phyloP scores from a whole-genome alignment of 805 yeast genomes.

The Monosporozyma solicola region DNA sequence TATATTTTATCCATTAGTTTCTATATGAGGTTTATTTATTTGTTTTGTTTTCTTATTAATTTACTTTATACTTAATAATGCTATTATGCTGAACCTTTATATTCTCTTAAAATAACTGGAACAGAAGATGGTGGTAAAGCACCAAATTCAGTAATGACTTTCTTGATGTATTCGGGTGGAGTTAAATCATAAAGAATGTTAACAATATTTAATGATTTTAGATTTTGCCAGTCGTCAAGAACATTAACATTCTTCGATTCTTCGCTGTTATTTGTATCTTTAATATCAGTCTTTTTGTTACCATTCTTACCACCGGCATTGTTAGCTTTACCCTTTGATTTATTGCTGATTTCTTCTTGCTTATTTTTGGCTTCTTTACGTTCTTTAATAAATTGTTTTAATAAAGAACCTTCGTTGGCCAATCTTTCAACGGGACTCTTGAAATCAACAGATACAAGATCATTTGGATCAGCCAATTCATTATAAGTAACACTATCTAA shows the following conservation, averaged over 20 bases:
- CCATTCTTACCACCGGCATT: slow-evolving; percentile 8
- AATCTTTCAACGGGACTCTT: slow-evolving; percentile 42
- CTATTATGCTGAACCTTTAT: slow-evolving; percentile 41
- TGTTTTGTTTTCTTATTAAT: not conserved
- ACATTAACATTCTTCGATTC: slow-evolving; percentile 29
- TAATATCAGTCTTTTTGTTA: slow-evolving; percentile 15
- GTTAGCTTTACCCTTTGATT: slow-evolving; percentile 18
- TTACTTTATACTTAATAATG: not conserved
- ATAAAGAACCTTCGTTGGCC: slow-evolving; percentile 49
- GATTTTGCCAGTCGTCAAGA: slow-evolving; percentile 53
- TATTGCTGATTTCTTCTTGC: slow-evolving; percentile 18
- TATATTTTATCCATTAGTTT: not conserved
- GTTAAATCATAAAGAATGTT: slow-evolving; percentile 90
- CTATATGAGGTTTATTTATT: not conserved
- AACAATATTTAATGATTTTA: slow-evolving; percentile 59
- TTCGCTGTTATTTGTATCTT: slow-evolving; percentile 11
- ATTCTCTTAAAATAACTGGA: slow-evolving; percentile 92
- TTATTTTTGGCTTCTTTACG: slow-evolving; percentile 25
- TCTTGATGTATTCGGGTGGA: slow-evolving; percentile 87
- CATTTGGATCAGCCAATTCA: slow-evolving; percentile 78
- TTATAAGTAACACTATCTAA: slow-evolving; percentile 91
- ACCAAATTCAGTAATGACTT: slow-evolving; percentile 93
- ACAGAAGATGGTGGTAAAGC: slow-evolving; percentile 97
- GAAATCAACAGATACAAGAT: slow-evolving; percentile 43
- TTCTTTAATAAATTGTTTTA: slow-evolving; percentile 51